These are phyloP conservation scores for Daldinia sp. DNA, from an alignment of 2,329 filamentous ascomycete genomes.

Conservation along the genomic window DNA sequence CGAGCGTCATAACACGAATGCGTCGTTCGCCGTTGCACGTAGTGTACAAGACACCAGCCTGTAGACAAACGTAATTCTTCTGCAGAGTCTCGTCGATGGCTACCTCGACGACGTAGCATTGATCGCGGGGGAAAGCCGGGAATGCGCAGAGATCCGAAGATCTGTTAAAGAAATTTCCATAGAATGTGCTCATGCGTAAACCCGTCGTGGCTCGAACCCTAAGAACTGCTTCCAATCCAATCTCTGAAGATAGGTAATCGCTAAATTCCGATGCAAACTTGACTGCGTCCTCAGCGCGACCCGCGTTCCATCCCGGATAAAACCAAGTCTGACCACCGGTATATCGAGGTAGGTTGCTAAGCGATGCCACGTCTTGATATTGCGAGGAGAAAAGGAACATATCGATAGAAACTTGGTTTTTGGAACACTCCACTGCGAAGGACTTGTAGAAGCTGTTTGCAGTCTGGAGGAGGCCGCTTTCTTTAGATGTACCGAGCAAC, in stretches of 20 bases:
- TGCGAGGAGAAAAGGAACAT: conserved; percentile 98
- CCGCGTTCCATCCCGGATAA: conserved; percentile 97
- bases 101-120: conserved; percentile 97
- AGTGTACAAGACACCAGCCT: conserved; percentile 94
- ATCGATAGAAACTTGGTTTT: conserved; percentile 97
- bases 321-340: conserved; percentile 98
- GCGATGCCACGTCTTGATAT: conserved; percentile 95
- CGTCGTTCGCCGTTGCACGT: conserved; percentile 97
- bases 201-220: conserved; percentile 95
- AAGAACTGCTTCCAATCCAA: conserved; percentile 93
- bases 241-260: conserved; percentile 95
- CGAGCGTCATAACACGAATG: conserved; percentile 92
- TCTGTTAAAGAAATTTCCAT: conserved; percentile 99
- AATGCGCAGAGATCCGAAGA: conserved; percentile 98
- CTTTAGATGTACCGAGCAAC: conserved; percentile 90
- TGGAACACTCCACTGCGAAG: conserved; percentile 98
- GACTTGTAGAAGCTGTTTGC: conserved; percentile 98
- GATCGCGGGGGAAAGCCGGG: conserved; percentile 95
- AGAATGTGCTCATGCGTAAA: conserved; percentile 95
- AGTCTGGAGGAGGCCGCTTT: conserved; percentile 86
- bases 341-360: conserved; percentile 94
- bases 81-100: conserved; percentile 94
- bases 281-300: conserved; percentile 91
- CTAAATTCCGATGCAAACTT: conserved; percentile 98
- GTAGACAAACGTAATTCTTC: conserved; percentile 90